These are phyloP conservation scores for Hortiboletus flavorubellus DNA, from an alignment of 768 basidiomycete genomes.

Conservation along the genomic window DNA sequence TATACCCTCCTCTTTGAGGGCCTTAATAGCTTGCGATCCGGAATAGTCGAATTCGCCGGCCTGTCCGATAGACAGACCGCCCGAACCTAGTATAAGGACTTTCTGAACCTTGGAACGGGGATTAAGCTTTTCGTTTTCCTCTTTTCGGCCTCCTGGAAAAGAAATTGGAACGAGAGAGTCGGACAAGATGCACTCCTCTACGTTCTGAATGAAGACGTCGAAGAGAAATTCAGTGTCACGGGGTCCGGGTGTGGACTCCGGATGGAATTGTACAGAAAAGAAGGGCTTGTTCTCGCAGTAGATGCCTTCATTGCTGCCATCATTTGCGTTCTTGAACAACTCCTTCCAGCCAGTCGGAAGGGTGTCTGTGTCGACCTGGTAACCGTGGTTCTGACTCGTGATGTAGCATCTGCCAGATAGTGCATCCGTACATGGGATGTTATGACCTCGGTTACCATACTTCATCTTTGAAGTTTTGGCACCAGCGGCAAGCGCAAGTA, in stretches of 20 bases:
- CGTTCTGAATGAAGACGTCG: slow-evolving; percentile 91
- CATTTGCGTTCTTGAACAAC: slow-evolving; percentile 95
- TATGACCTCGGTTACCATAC: slow-evolving; percentile 98
- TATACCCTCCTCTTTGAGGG: slow-evolving; percentile 97
- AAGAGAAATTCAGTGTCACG: slow-evolving; percentile 99
- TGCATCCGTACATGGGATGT: slow-evolving; percentile 94
- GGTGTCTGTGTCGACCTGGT: slow-evolving; percentile 80
- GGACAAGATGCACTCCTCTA: slow-evolving; percentile 67
- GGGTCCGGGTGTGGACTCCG: slow-evolving; percentile 94
- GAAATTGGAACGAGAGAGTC: slow-evolving; percentile 53
- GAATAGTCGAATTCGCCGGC: slow-evolving; percentile 99
- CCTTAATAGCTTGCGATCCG: slow-evolving; percentile 98
- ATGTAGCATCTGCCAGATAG: slow-evolving; percentile 97
- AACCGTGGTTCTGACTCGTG: slow-evolving; percentile 99
- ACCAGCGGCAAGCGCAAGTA: slow-evolving; percentile 92
- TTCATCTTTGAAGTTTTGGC: slow-evolving; percentile 98
- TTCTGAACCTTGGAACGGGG: slow-evolving; percentile 82
- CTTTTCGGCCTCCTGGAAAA: slow-evolving; percentile 78
- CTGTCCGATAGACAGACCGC: slow-evolving; percentile 96
- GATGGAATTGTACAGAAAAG: slow-evolving; percentile 99
- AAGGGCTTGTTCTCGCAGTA: slow-evolving; percentile 90
- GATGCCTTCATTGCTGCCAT: slow-evolving; percentile 96
- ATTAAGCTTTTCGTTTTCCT: slow-evolving; percentile 71
- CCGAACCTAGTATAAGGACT: slow-evolving; percentile 95
- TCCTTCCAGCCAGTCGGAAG: slow-evolving; percentile 89